phyloP scores from a whole-genome alignment of 139 green algal genomes.

The Chlorella sp. region DNA sequence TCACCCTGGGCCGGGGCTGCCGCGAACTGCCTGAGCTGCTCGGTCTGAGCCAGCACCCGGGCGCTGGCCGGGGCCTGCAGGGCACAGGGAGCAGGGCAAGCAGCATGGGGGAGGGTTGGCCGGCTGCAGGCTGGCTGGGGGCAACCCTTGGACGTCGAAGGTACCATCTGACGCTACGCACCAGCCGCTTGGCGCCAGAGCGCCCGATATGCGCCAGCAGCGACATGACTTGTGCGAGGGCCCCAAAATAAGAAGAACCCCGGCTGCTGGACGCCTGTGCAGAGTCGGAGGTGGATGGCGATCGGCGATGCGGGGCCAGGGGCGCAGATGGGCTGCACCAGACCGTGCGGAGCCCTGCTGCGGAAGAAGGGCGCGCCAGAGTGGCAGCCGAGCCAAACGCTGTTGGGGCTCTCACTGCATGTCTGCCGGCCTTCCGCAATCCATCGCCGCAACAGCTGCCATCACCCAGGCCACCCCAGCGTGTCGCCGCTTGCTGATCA shows the following conservation, averaged over 20 bases:
- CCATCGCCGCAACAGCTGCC: too few relatives aligned
- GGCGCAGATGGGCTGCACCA: too few relatives aligned
- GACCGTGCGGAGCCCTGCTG: too few relatives aligned
- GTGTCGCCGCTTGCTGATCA: too few relatives aligned
- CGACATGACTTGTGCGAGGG: constrained; percentile 28
- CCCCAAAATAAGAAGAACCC: not conserved
- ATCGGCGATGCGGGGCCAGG: too few relatives aligned
- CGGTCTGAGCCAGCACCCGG: constrained; percentile 31
- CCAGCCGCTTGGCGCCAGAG: constrained; percentile 44
- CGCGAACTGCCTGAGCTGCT: constrained; percentile 33
- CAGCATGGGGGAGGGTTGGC: not conserved
- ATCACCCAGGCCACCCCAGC: too few relatives aligned
- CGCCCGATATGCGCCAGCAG: constrained; percentile 41
- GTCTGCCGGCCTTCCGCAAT: too few relatives aligned
- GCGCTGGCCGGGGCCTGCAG: constrained; percentile 36
- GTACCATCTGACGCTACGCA: constrained; percentile 2
- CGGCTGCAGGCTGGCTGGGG: not conserved
- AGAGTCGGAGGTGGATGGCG: too few relatives aligned
- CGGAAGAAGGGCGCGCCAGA: too few relatives aligned
- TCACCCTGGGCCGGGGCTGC: constrained; percentile 20
- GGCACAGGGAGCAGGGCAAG: not conserved
- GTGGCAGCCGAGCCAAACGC: too few relatives aligned
- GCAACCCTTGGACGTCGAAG: not conserved
- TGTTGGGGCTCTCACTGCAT: too few relatives aligned
- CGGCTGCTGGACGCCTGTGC: too few relatives aligned